phyloP scores from a whole-genome alignment of 164 flowering plant species.

The Chimonanthus praecox region DNA sequence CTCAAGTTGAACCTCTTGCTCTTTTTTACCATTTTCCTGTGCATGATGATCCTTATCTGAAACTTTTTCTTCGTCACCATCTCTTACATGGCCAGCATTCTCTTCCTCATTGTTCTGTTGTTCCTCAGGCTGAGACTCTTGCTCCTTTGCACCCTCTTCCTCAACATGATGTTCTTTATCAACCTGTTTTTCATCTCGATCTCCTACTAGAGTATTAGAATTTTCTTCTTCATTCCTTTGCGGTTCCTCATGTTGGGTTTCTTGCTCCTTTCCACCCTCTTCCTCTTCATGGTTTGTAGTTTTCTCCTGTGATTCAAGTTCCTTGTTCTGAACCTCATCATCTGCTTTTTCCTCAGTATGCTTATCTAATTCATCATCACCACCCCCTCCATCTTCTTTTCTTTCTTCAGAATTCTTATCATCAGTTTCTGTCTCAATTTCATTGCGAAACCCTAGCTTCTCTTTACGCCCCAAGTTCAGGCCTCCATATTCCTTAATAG shows the following conservation, averaged over 20 bases:
- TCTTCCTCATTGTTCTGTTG: not conserved
- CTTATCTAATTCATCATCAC: constrained; percentile 13
- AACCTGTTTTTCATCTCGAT: not conserved
- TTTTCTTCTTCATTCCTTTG: not conserved
- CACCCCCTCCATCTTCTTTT: constrained; percentile 8
- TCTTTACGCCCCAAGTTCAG: constrained; percentile 19
- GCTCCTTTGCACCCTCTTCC: not conserved
- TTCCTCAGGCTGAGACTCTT: not conserved
- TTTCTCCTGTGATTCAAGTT: constrained; percentile 6
- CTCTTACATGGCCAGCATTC: not conserved
- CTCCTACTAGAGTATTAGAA: not conserved
- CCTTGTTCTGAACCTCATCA: not conserved
- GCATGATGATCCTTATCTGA: not conserved
- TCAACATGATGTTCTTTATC: not conserved
- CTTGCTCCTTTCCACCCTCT: constrained; percentile 4
- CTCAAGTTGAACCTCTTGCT: not conserved
- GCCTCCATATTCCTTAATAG: not conserved
- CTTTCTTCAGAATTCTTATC: not conserved
- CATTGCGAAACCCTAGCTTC: constrained; percentile 7
- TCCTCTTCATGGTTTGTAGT: not conserved
- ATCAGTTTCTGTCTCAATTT: not conserved
- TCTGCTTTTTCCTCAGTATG: not conserved
- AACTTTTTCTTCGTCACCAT: constrained; percentile 1
- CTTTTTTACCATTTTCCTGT: not conserved
- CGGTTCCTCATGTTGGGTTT: constrained; percentile 3